Evolutionary conservation across 2,329 filamentous ascomycete genomes (phyloP), one percentile per base, ranked within the genome.

Genomic region (Beauveria australis): DNA sequence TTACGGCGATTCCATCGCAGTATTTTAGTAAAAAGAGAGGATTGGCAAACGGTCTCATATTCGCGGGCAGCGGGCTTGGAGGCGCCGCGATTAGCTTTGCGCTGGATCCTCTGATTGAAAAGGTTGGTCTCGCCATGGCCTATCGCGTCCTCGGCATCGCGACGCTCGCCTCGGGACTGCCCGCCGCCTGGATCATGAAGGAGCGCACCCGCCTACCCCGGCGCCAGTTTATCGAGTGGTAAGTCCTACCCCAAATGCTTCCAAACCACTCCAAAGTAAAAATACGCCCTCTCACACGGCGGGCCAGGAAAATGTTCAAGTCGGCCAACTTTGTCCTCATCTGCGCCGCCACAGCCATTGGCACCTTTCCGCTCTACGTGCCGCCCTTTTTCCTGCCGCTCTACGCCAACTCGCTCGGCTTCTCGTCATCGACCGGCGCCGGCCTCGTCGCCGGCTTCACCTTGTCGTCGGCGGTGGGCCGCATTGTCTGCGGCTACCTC

Each of bases 331-430:
- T 86, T 68, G 64, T 74, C 6, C 68, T 79, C 2, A 69, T 87
- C 28, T 85, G 86, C 66, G 65, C 81, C 4, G 78, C 78, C 5
- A 79, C 81, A 0, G 79, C 77, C 0, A 75, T 86, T 10, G 83
- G 76, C 1, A 85, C 81, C 1, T 87, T 87, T 63, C 79, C 83
- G 0, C 76, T 86, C 18, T 79, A 85, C 61, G 82, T 86, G 0
- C 82, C 83, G 0, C 81, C 83, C 0, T 87, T 84, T 71, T 86
- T 86, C 67, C 70, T 86, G 0, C 83, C 83, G 0, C 72, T 85
- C 0, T 85, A 84, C 64, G 76, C 76, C 30, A 71, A 75, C 4
- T 81, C 82, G 0, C 73, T 87, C n/a, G 80, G 81, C 0, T 71
- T 87, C 8, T 75, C 77, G 0, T 76, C 81, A 1, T 73, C 73